Base-by-base conservation (phyloP, 2,329 filamentous ascomycete genomes). In the Fusarium pseudoanthophilum region DNA sequence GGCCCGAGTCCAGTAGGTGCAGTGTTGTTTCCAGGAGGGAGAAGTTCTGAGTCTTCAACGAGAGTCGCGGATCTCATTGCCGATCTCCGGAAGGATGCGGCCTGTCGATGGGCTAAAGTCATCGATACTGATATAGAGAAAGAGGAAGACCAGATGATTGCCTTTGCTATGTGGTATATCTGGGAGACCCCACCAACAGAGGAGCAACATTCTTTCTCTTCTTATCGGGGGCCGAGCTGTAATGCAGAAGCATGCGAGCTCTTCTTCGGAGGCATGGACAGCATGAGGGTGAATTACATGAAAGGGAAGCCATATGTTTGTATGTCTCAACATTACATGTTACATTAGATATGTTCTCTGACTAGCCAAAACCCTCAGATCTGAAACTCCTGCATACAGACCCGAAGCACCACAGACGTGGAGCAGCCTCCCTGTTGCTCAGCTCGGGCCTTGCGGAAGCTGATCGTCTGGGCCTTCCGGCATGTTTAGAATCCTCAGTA, bases 301-400 rank as follows among this genome's bases (percentile, higher is more conserved):
- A 71, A 74, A 37, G 78, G 74, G 16, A 83, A 80, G 62, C 75
- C 78, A 11, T 80, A 81, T 70, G 73, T 80, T 18, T 83, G 83
- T 84, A 77, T 71, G 82, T 79, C 11, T 21, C 32, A 51, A 10
- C 11, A 14, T 5, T 32, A 21, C 1, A 32, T n/a, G 7, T 28
- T 16, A 15, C 10, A 16, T 7, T 7, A 16, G 5, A 5, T 14
- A 28, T 21, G 1, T 28, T n/a, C 13, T 26, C 13, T 15, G 20
- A 40, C 37, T 45, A 42, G 45, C 28, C 42, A 30, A 16, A 5
- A 14, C 10, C 9, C 18, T n/a, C 42, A 83, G 82, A 83, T 60
- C 71, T 84, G 6, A 81, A 82, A 52, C 76, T 82, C 4, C 76
- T 84, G 39, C 80, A 83, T 46, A 84, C 83, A 5, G 77, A 82